These are phyloP conservation scores for Ascochyta rabiei DNA, from an alignment of 2,329 filamentous ascomycete genomes.

Conservation along the genomic window DNA sequence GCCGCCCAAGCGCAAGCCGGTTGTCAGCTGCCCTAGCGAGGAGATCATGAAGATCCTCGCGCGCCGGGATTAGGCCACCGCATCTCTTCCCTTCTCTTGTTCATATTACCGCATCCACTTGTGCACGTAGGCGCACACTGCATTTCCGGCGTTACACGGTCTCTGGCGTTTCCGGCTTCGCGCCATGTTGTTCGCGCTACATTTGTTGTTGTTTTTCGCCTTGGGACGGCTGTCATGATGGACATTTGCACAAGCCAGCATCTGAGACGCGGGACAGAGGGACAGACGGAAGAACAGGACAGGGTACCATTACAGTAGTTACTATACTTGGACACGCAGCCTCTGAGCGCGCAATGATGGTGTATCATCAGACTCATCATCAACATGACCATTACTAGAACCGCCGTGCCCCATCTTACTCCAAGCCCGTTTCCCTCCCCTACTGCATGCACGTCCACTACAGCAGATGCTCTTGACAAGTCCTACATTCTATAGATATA, in stretches of 20 bases:
- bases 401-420: too few relatives aligned
- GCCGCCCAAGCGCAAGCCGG: constrained; percentile 23
- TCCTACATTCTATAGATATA: too few relatives aligned
- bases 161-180: constrained; percentile 1
- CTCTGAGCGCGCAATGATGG: too few relatives aligned
- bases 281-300: neutral
- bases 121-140: constrained; percentile 19
- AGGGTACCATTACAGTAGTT: neutral
- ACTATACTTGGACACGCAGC: too few relatives aligned
- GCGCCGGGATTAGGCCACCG: constrained; percentile 16
- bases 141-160: constrained; percentile 13
- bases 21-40: constrained; percentile 31
- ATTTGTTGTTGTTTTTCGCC: constrained; percentile 1
- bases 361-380: too few relatives aligned
- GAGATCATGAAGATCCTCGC: constrained; percentile 35
- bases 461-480: too few relatives aligned
- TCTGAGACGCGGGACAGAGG: neutral
- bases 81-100: constrained; percentile 27
- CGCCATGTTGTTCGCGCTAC: constrained; percentile 1
- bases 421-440: too few relatives aligned
- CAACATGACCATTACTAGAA: too few relatives aligned
- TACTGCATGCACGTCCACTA: too few relatives aligned
- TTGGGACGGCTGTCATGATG: constrained; percentile 14
- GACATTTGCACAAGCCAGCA: constrained; percentile 8
- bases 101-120: constrained; percentile 28